Base-by-base conservation (phyloP, 2,329 filamentous ascomycete genomes). In the Bipolaris oryzae region DNA sequence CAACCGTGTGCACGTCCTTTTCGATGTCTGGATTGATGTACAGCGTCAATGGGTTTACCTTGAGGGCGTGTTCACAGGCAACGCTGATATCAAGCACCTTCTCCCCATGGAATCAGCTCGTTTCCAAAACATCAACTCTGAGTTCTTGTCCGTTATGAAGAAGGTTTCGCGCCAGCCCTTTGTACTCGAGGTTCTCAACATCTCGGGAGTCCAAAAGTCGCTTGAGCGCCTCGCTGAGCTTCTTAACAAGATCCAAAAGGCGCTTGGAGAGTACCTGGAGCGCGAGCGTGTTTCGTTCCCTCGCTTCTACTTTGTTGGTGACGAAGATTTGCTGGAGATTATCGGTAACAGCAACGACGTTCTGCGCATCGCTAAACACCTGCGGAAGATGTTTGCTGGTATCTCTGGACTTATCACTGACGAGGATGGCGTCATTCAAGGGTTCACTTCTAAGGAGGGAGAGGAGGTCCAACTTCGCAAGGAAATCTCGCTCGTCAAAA, bases 11-110 rank as follows among this genome's bases (percentile, higher is more conserved):
- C 95, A 99, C 74, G 92, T 99, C 15, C 84, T 99, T 9, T 99
- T 99, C 71, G 95, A 99, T 75, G 93, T 99, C 15, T 99, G 96
- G 96, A 99, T 99, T 68, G 96, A 99, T 78, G 96, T 99, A n/a
- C 95, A 99, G 77, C 89, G 96, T 60, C 95, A 99, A 79, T 99
- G 95, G 95, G 95, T 99, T 7, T 99, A 99, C 75, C 86, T 99
- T 5, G 96, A 99, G 78, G 95, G 95, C 64, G 95, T 99, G 33
- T 99, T 99, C 74, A 97, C 94, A 1, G 95, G 95, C 57, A 99
- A 99, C 73, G 94, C 92, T 37, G 95, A 99, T 72, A 99, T 99
- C 82, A 99, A 98, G 79, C 94, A 98, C 75, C 82, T 99, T 49
- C 85, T 99, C 20, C 96, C 96, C 4, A 93, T 96, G 61, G 95